Percentiles rank a stretch among this genome's conserved stretches.
Evolutionary conservation across 768 basidiomycete species (phyloP).

Genomic region (Pleurotus ostreatus): DNA sequence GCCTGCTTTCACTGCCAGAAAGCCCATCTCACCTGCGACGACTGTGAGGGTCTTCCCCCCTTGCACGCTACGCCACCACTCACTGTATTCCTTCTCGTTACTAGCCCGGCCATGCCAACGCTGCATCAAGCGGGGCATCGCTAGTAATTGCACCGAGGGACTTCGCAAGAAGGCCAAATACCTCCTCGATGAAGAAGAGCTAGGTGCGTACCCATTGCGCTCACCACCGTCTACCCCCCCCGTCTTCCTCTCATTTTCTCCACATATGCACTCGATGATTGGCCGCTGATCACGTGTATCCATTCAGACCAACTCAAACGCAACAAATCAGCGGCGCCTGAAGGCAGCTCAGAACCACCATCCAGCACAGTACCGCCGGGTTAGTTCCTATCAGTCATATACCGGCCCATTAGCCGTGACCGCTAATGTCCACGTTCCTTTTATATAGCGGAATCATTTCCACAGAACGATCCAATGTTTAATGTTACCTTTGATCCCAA

Average conservation of each 20-base stretch:
- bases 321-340: conserved; percentile 33
- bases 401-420: conserved; percentile 9
- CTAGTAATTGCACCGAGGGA: conserved; percentile 86
- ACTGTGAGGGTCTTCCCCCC: conserved; percentile 57
- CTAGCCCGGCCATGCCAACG: conserved; percentile 94
- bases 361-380: conserved; percentile 26
- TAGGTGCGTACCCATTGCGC: conserved; percentile 50
- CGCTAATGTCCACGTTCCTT: conserved; percentile 15
- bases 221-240: not conserved
- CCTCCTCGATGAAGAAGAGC: conserved; percentile 89
- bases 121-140: conserved; percentile 91
- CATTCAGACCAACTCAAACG: conserved; percentile 45
- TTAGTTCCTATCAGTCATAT: conserved; percentile 17
- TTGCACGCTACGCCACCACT: conserved; percentile 16
- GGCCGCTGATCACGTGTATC: conserved; percentile 31
- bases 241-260: conserved; percentile 9
- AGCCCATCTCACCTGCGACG: conserved; percentile 97
- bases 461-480: conserved; percentile 58
- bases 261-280: conserved; percentile 21
- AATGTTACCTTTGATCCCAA: conserved; percentile 57
- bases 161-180: conserved; percentile 98
- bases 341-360: conserved; percentile 36
- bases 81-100: conserved; percentile 15
- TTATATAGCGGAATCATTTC: conserved; percentile 44
- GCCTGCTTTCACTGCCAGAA: conserved; percentile 97